A percentile compares a stretch with the other conserved stretches of the same genome.
These are phyloP conservation scores for Coemansia sp. DNA, from an alignment of 192 early-diverging fungal species.

Conservation along the genomic window DNA sequence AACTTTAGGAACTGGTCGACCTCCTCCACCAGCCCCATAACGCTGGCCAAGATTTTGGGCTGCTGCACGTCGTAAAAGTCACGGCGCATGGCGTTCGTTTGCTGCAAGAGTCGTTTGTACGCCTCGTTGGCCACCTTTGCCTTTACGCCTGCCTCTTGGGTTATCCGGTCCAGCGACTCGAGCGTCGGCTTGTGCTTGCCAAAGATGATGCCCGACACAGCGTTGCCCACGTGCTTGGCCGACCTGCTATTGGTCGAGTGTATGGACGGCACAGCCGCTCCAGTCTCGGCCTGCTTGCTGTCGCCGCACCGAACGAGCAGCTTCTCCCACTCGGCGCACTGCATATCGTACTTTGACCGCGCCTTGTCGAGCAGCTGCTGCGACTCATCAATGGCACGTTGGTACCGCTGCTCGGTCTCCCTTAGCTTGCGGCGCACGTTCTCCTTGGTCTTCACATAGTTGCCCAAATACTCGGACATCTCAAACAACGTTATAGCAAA, in stretches of 20 bases:
- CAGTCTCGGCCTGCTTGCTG: slow-evolving; percentile 16
- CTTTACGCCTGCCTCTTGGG: slow-evolving; percentile 86
- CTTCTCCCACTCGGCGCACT: slow-evolving; percentile 86
- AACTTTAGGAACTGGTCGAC: slow-evolving; percentile 79
- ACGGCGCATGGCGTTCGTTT: slow-evolving; percentile 72
- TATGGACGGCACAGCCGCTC: too few relatives aligned
- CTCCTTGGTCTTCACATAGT: slow-evolving; percentile 52
- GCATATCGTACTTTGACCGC: slow-evolving; percentile 74
- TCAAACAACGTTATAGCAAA: slow-evolving; percentile 69
- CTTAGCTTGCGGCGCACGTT: slow-evolving; percentile 63
- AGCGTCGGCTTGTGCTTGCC: slow-evolving; percentile 52
- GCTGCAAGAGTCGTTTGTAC: slow-evolving; percentile 78
- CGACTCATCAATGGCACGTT: slow-evolving; percentile 73
- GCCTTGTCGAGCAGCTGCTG: slow-evolving; percentile 82
- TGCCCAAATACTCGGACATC: slow-evolving; percentile 77
- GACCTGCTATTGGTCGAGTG: too few relatives aligned
- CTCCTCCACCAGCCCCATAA: slow-evolving; percentile 84
- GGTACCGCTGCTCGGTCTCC: slow-evolving; percentile 74
- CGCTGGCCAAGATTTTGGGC: slow-evolving; percentile 74
- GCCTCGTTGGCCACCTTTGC: slow-evolving; percentile 76
- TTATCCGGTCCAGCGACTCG: slow-evolving; percentile 69
- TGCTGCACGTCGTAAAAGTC: slow-evolving; percentile 79
- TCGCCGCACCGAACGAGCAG: slow-evolving; percentile 55
- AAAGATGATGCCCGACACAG: slow-evolving; percentile 48
- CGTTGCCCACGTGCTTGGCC: slow-evolving; percentile 34